Evolutionary conservation across 331 rosid species (phyloP), one percentile per base, ranked within the genome.

Genomic region (Acacia concinna): DNA sequence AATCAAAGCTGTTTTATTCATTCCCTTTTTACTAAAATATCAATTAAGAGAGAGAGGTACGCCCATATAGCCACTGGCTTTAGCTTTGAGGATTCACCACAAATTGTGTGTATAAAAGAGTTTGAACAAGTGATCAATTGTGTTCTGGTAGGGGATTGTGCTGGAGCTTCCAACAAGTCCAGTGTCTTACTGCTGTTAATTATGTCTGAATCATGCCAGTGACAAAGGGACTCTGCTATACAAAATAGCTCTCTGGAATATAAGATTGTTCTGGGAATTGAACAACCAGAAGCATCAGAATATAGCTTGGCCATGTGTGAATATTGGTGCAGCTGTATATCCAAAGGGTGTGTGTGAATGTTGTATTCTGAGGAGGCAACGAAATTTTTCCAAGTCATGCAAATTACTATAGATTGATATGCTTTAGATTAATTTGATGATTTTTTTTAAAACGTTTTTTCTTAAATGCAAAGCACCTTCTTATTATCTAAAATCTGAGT

Each of bases 31-130:
- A 51, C 12, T 14, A 10, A 25, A 57, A 4, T 12, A 12, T 49
- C 1, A 49, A 17, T 46, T 49, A 18, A 49, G 25, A 49, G 5
- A 40, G 10, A 46, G 18, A 15, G 52, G 18, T 3, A 4, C 18
- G 15, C 72, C 79, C 34, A 32, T 4, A 1, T 21, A 56, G 25
- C 68, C 32, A 35, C 57, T 7, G 64, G 62, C 56, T 72, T 66
- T 47, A 77, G 65, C 43, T 73, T 5, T 57, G 73, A 67, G 65
- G 74, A 44, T 56, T 67, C 34, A 78, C 73, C 40, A 4, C 25
- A 75, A 74, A 69, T 63, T 78, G 79, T 74, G 56, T 52, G 69
- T 81, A 68, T 69, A 41, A 62, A 59, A 23, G 25, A 67, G 18
- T 60, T 73, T 7, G 34, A 78, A 21, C n/a, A 1, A 21, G 46